Conservation (phyloP, 1,284 basidiomycete genomes). For the Cystobasidium slooffiae region DNA sequence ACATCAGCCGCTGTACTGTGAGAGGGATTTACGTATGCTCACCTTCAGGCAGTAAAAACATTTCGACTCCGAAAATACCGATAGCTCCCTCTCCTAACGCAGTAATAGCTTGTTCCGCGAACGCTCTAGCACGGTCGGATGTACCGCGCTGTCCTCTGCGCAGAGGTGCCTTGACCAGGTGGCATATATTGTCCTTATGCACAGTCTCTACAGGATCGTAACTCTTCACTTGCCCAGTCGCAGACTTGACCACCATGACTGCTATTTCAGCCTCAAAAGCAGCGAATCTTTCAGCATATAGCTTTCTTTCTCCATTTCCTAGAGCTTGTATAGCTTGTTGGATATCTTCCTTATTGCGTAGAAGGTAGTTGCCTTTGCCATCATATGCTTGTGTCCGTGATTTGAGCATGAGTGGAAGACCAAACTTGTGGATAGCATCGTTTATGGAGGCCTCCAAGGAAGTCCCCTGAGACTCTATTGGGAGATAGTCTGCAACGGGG, state of each 20-base stretch:
- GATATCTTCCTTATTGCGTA: conserved; percentile 67
- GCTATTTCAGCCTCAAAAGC: conserved; percentile 89
- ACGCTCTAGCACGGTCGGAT: conserved; percentile 66
- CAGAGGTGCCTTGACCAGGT: conserved; percentile 87
- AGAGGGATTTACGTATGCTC: conserved; percentile 53
- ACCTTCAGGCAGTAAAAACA: conserved; percentile 93
- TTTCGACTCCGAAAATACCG: conserved; percentile 96
- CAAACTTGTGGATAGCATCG: conserved; percentile 65
- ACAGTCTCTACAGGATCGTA: conserved; percentile 96
- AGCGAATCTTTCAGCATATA: conserved; percentile 96
- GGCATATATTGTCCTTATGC: conserved; percentile 92
- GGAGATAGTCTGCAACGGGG: conserved; percentile 73
- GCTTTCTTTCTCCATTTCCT: conserved; percentile 54
- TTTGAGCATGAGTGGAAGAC: conserved; percentile 95
- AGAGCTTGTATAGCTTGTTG: conserved; percentile 67
- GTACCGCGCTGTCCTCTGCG: conserved; percentile 64
- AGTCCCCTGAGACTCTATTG: conserved; percentile 44
- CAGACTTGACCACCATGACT: conserved; percentile 92
- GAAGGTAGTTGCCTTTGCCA: conserved; percentile 87
- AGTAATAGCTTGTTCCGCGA: conserved; percentile 82
- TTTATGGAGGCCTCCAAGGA: conserved; percentile 62
- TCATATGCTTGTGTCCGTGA: conserved; percentile 94
- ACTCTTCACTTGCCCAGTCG: conserved; percentile 72
- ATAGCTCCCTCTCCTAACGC: conserved; percentile 75
- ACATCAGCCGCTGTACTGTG: conserved; percentile 13